These are phyloP conservation scores for Phanerodontia chrysosporium DNA, from an alignment of 768 basidiomycete species.

Conservation along the genomic window DNA sequence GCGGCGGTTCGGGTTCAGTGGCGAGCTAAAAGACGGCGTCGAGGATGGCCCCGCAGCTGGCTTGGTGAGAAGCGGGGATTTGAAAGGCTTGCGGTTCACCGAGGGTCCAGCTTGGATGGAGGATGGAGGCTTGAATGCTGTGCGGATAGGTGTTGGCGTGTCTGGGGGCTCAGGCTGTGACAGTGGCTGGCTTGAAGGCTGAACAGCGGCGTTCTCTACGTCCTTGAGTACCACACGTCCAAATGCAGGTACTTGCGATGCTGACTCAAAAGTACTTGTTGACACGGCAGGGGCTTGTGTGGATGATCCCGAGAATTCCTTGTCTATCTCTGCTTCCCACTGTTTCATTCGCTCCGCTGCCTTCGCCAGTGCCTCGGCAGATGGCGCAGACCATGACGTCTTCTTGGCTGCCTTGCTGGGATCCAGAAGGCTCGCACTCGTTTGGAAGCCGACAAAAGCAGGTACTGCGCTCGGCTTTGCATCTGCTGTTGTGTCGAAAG, in stretches of 20 bases:
- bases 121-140: background rate
- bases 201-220: conserved; percentile 14
- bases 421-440: background rate
- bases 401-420: conserved; percentile 7
- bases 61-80: conserved; percentile 20
- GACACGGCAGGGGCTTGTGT: background rate
- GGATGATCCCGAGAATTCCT: conserved; percentile 14
- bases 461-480: background rate
- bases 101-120: conserved; percentile 2
- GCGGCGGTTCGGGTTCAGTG: conserved; percentile 19
- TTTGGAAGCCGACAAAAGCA: conserved; percentile 11
- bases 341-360: conserved; percentile 20
- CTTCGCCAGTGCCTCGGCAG: conserved; percentile 20
- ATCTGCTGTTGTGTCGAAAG: background rate
- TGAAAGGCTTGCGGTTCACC: conserved; percentile 24
- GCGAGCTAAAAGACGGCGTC: conserved; percentile 13
- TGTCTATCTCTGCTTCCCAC: conserved; percentile 23
- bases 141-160: conserved; percentile 17
- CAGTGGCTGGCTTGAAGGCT: background rate
- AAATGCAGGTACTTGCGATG: background rate
- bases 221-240: conserved; percentile 15
- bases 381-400: conserved; percentile 17
- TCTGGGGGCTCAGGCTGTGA: conserved; percentile 11
- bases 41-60: background rate
- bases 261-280: background rate